phyloP scores from a whole-genome alignment of 202 grass and related monocot species.

The Bolboschoenoplectus hybrid region DNA sequence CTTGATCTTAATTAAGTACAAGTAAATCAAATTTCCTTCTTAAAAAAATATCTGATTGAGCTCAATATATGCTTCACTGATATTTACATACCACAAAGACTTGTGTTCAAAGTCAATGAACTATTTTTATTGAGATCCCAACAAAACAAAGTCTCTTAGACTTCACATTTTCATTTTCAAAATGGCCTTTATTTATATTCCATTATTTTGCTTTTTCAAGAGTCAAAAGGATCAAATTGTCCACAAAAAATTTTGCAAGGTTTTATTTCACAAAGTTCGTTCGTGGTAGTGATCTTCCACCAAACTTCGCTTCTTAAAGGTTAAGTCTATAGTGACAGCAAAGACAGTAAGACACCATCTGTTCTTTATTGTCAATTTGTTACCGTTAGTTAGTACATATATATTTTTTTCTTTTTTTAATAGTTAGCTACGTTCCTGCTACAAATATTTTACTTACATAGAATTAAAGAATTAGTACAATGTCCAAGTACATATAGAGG shows the following conservation, averaged over 20 bases:
- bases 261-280: conserved; percentile 9
- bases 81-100: background rate
- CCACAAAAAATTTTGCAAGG: conserved; percentile 24
- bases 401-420: no score
- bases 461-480: no score
- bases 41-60: background rate
- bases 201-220: background rate
- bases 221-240: background rate
- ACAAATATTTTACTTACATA: no score
- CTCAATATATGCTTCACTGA: background rate
- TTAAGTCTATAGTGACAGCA: conserved; percentile 22
- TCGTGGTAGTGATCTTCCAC: background rate
- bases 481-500: no score
- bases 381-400: background rate
- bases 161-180: background rate
- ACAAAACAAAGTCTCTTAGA: conserved; percentile 12
- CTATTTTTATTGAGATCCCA: background rate
- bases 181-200: background rate
- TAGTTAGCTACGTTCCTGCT: no score
- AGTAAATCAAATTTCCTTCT: background rate
- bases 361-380: background rate
- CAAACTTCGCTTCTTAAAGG: conserved; percentile 29
- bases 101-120: conserved; percentile 34
- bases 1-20: background rate
- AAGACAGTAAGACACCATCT: background rate